phyloP scores from a whole-genome alignment of 148 eudicot species.

The Chenopodium formosanum region DNA sequence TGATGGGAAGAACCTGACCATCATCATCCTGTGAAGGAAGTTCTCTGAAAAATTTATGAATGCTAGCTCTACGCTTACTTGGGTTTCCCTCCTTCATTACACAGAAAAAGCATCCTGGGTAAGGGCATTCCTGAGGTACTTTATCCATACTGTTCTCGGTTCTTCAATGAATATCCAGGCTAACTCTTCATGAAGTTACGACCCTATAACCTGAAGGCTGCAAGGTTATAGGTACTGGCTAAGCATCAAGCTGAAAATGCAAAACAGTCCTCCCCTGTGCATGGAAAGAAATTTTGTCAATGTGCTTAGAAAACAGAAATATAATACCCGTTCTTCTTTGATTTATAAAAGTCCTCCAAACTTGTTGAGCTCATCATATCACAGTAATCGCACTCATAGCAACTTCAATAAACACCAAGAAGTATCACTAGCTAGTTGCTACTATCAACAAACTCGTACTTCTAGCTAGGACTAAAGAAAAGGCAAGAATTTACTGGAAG shows the following conservation, averaged over 20 bases:
- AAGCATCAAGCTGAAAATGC: constrained; percentile 6
- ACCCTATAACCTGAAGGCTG: constrained; percentile 18
- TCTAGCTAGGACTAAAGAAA: background rate
- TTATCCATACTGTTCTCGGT: constrained; percentile 54
- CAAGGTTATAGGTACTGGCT: constrained; percentile 10
- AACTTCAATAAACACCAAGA: background rate
- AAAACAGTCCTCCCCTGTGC: background rate
- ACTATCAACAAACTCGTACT: background rate
- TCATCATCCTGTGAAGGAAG: constrained; percentile 98
- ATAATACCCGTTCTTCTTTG: background rate
- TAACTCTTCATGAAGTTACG: constrained; percentile 13
- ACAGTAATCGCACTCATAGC: too few relatives aligned
- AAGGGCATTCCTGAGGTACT: constrained; percentile 70
- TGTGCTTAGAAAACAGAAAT: background rate
- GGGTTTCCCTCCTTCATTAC: constrained; percentile 96
- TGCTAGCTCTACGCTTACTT: constrained; percentile 77
- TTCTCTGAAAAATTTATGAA: constrained; percentile 85
- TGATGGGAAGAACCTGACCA: constrained; percentile 96
- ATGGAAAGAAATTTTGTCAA: background rate
- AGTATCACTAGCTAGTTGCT: background rate
- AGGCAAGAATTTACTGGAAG: background rate
- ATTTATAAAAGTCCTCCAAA: background rate
- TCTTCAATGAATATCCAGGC: constrained; percentile 5
- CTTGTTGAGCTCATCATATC: background rate
- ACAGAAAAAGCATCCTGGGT: constrained; percentile 97